Conservation (phyloP, 2,329 filamentous ascomycete genomes). For the Ascochyta koolunga region DNA sequence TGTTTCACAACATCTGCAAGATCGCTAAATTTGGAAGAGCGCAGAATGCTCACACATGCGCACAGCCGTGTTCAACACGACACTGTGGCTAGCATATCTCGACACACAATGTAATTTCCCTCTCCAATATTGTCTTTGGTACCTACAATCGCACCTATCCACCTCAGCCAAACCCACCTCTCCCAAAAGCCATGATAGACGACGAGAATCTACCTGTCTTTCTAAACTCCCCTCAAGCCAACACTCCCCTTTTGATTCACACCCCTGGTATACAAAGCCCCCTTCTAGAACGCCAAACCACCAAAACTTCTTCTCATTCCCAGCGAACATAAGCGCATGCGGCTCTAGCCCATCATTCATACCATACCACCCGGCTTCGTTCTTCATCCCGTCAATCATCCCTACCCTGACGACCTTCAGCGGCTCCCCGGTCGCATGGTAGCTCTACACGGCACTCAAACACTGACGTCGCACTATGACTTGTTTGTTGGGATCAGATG, state of each 20-base stretch:
- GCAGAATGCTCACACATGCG: background rate
- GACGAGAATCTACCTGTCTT: no score
- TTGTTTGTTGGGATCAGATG: conserved; percentile 38
- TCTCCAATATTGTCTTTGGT: no score
- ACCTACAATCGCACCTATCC: no score
- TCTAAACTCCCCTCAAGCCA: background rate
- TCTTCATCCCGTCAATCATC: background rate
- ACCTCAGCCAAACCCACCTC: background rate
- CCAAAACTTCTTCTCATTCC: conserved; percentile 38
- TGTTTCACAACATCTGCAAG: background rate
- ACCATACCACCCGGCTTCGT: conserved; percentile 24
- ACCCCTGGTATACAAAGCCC: background rate
- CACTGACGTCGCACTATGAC: conserved; percentile 53
- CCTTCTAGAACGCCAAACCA: conserved; percentile 35
- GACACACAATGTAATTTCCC: no score
- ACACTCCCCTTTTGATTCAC: background rate
- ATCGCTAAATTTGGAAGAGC: background rate
- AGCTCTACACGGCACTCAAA: conserved; percentile 49
- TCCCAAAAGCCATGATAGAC: no score
- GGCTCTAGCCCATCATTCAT: conserved; percentile 43
- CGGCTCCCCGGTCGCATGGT: conserved; percentile 44
- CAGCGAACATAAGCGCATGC: conserved; percentile 53
- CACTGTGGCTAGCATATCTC: no score
- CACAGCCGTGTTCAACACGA: background rate
- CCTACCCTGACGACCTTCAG: background rate